A percentile compares a stretch with the other conserved stretches of the same genome.
These are phyloP conservation scores for Cladosporium phlei DNA, from an alignment of 2,329 filamentous ascomycete species.

Conservation along the genomic window DNA sequence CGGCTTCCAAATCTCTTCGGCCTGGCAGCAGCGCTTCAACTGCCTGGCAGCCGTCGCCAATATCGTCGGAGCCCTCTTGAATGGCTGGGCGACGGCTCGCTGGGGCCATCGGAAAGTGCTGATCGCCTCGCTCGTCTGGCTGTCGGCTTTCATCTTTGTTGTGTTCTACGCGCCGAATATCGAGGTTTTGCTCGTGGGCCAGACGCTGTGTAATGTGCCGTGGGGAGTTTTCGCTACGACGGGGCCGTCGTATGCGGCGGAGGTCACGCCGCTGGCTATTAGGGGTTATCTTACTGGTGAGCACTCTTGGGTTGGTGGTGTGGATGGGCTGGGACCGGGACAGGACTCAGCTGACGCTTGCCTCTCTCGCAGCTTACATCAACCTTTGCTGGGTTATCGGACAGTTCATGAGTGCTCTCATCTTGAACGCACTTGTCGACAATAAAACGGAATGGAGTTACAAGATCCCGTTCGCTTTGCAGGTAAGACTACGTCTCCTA, in stretches of 20 bases:
- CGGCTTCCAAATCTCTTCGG: conserved; percentile 46
- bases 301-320: background rate
- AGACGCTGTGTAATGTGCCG: conserved; percentile 54
- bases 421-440: conserved; percentile 30
- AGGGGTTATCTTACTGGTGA: conserved; percentile 50
- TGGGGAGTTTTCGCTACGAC: conserved; percentile 60
- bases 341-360: conserved; percentile 30
- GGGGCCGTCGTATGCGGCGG: conserved; percentile 53
- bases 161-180: conserved; percentile 48
- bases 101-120: conserved; percentile 11
- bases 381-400: conserved; percentile 46
- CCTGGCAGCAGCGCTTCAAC: conserved; percentile 54
- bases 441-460: conserved; percentile 32
- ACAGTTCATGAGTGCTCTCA: conserved; percentile 31
- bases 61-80: conserved; percentile 8
- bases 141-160: conserved; percentile 47
- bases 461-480: conserved; percentile 36
- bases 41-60: conserved; percentile 47
- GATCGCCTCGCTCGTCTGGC: conserved; percentile 2
- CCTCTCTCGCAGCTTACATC: conserved; percentile 33
- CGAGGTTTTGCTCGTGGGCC: conserved; percentile 42
- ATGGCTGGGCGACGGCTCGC: conserved; percentile 7
- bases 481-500: too few relatives aligned
- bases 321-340: too few relatives aligned
- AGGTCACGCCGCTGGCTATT: conserved; percentile 36